These are phyloP conservation scores for Scheffersomyces ergatensis DNA, from an alignment of 805 yeast species.

Conservation along the genomic window DNA sequence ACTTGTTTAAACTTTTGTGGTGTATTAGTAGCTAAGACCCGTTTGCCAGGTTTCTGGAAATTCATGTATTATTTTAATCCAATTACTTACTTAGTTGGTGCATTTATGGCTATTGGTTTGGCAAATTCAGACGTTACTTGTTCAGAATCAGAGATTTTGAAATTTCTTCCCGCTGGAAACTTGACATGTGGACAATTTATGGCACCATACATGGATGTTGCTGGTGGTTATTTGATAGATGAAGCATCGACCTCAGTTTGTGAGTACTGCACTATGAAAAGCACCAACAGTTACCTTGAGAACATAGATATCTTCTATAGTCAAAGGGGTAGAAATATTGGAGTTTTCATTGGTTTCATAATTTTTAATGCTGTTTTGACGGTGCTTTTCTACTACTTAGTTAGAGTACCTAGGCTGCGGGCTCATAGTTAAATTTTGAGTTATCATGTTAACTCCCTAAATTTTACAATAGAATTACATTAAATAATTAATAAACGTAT, in stretches of 20 bases:
- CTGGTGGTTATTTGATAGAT: conserved; percentile 22
- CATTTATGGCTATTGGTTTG: conserved; percentile 26
- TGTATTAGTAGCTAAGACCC: conserved; percentile 56
- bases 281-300: conserved; percentile 26
- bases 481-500: too few species aligned
- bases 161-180: conserved; percentile 21
- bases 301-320: conserved; percentile 17
- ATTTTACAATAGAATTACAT: too few species aligned
- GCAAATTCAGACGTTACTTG: conserved; percentile 25
- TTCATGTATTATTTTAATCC: conserved; percentile 37
- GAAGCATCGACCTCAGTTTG: conserved; percentile 16
- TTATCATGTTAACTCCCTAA: too few species aligned
- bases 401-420: conserved; percentile 41
- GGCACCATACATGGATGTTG: conserved; percentile 16
- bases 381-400: conserved; percentile 36
- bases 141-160: conserved; percentile 17
- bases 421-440: too few species aligned
- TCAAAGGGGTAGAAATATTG: conserved; percentile 25
- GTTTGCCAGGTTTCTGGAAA: conserved; percentile 61
- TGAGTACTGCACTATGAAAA: conserved; percentile 20
- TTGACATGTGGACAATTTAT: conserved; percentile 27
- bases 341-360: conserved; percentile 24
- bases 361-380: conserved; percentile 24
- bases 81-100: conserved; percentile 31
- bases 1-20: conserved; percentile 75